A percentile compares a stretch with the other conserved stretches of the same genome.
Conservation (phyloP, 257 asterid genomes). For the Fraxinus anomala region DNA sequence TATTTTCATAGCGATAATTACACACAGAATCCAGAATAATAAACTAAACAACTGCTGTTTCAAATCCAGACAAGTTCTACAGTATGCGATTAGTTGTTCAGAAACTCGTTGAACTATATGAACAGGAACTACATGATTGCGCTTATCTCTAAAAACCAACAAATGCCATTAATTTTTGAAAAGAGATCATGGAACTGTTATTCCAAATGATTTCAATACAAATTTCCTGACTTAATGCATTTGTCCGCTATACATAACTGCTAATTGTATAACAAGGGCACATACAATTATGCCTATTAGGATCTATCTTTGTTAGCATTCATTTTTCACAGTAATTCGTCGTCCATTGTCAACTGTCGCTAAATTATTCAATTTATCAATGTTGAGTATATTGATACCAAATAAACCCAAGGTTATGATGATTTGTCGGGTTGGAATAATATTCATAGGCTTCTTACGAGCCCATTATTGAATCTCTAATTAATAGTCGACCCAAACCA, state of each 20-base stretch:
- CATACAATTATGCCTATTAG: neutral
- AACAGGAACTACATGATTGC: neutral
- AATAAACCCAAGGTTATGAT: too few relatives aligned
- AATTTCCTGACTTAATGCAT: neutral
- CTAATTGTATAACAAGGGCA: neutral
- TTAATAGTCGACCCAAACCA: too few relatives aligned
- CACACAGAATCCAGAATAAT: slow-evolving; percentile 19
- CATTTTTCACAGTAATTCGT: neutral
- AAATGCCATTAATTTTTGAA: neutral
- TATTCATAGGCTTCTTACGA: too few relatives aligned
- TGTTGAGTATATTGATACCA: too few relatives aligned
- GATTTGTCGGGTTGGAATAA: too few relatives aligned
- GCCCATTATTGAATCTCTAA: too few relatives aligned
- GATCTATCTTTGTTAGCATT: neutral
- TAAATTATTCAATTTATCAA: neutral
- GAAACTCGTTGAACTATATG: neutral
- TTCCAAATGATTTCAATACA: neutral
- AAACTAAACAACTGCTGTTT: slow-evolving; percentile 5
- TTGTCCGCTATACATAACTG: neutral
- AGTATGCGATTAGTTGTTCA: neutral
- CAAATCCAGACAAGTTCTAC: neutral
- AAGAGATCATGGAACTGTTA: neutral
- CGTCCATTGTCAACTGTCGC: neutral
- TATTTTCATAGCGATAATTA: neutral
- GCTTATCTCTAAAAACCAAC: neutral